phyloP scores from a whole-genome alignment of 2,329 filamentous ascomycete genomes.

The Ophiostoma piceae region DNA sequence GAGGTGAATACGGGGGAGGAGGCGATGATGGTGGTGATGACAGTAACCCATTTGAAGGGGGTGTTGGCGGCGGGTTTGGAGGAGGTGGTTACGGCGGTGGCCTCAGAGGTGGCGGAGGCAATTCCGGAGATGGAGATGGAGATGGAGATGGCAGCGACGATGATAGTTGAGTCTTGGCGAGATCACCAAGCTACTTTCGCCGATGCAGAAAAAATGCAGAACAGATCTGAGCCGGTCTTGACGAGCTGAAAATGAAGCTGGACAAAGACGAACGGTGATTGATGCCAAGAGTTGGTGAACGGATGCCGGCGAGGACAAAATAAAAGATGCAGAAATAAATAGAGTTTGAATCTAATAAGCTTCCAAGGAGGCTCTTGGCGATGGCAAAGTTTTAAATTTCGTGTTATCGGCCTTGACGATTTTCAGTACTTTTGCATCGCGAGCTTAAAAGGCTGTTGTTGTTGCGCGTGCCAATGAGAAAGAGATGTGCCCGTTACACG shows the following conservation, averaged over 20 bases:
- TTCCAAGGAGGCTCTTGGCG: neutral
- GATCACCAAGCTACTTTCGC: neutral
- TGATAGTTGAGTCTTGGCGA: neutral
- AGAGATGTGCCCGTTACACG: neutral
- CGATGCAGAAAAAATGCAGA: neutral
- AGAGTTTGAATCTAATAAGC: neutral
- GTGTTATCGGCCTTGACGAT: neutral
- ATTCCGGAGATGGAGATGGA: neutral
- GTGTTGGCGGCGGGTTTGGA: neutral
- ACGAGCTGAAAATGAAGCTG: neutral
- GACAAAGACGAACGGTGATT: neutral
- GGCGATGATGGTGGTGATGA: neutral
- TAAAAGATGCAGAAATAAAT: neutral
- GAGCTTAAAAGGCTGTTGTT: neutral
- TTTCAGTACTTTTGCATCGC: neutral
- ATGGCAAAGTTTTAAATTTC: neutral
- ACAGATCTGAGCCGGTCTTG: neutral
- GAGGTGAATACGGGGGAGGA: neutral
- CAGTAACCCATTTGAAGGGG: neutral
- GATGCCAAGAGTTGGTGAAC: neutral
- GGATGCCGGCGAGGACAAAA: neutral
- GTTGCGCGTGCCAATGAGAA: neutral
- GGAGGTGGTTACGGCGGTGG: neutral
- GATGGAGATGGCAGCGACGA: neutral
- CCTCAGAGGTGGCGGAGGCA: neutral